Evolutionary conservation across 257 asterid genomes (phyloP).

Genomic region (Marsdenia floribunda): DNA sequence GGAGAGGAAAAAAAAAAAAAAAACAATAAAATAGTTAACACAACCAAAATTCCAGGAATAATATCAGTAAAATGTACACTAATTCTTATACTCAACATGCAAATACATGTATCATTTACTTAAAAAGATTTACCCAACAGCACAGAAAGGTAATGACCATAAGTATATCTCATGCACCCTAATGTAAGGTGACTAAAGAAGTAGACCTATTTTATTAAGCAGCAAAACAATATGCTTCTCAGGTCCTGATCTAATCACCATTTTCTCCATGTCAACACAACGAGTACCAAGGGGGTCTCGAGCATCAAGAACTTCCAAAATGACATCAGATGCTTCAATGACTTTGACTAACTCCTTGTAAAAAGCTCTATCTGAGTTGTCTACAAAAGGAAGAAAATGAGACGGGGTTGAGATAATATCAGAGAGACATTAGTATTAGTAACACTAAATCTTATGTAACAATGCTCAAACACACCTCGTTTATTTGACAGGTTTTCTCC

Average conservation of each 20-base stretch:
- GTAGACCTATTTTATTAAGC: conserved; percentile 83
- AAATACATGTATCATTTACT: too few species aligned
- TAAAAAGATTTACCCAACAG: background rate
- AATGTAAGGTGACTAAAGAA: background rate
- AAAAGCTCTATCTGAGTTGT: conserved; percentile 70
- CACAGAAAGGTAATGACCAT: background rate
- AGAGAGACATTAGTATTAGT: background rate
- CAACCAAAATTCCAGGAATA: background rate
- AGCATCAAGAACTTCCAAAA: conserved; percentile 96
- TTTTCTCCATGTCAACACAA: conserved; percentile 83
- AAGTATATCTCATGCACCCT: background rate
- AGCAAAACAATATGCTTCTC: conserved; percentile 83
- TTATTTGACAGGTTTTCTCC: conserved; percentile 27
- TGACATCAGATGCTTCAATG: conserved; percentile 88
- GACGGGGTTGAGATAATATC: background rate
- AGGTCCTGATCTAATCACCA: conserved; percentile 71
- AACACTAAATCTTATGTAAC: background rate
- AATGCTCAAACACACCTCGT: conserved; percentile 36
- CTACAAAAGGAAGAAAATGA: conserved; percentile 27
- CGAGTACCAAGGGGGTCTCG: conserved; percentile 97
- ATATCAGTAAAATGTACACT: background rate
- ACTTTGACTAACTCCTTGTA: conserved; percentile 94
- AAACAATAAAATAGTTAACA: background rate
- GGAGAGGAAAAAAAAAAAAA: background rate
- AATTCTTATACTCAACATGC: background rate